A percentile compares a stretch with the other conserved stretches of the same genome.
Conservation (phyloP, 2,329 filamentous ascomycete genomes). For the Alternaria metachromatica region DNA sequence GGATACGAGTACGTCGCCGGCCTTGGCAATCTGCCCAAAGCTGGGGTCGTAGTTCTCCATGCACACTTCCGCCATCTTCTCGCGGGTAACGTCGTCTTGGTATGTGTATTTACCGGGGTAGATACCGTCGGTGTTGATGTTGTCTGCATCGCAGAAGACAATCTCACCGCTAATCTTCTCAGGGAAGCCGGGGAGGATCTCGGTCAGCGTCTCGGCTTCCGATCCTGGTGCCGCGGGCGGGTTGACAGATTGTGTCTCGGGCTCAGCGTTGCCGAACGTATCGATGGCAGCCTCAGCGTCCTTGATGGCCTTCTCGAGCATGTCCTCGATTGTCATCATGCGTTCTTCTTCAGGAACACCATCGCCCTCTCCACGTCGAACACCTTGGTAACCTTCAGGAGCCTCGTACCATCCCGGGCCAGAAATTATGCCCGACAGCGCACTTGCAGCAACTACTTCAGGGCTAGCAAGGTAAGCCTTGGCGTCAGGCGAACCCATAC, state of each 20-base stretch:
- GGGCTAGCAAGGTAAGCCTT: conserved; percentile 88
- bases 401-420: conserved; percentile 81
- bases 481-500: conserved; percentile 82
- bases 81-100: conserved; percentile 77
- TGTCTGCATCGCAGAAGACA: conserved; percentile 83
- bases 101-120: conserved; percentile 94
- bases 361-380: conserved; percentile 74
- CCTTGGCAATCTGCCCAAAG: conserved; percentile 69
- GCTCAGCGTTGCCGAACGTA: conserved; percentile 47
- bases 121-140: conserved; percentile 91
- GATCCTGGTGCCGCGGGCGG: conserved; percentile 37
- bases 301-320: conserved; percentile 72
- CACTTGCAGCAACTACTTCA: conserved; percentile 90
- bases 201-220: conserved; percentile 58
- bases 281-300: conserved; percentile 71
- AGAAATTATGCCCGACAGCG: conserved; percentile 73
- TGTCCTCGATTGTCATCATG: conserved; percentile 71
- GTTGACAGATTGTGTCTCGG: conserved; percentile 40
- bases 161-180: conserved; percentile 85
- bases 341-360: conserved; percentile 69
- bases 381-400: conserved; percentile 71
- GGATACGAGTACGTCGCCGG: conserved; percentile 80
- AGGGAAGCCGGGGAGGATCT: conserved; percentile 85
- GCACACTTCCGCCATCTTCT: conserved; percentile 85
- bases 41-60: conserved; percentile 91